Evolutionary conservation across 2,329 filamentous ascomycete species (phyloP), one percentile per base, ranked within the genome.

Genomic region (Microcera coccophila): DNA sequence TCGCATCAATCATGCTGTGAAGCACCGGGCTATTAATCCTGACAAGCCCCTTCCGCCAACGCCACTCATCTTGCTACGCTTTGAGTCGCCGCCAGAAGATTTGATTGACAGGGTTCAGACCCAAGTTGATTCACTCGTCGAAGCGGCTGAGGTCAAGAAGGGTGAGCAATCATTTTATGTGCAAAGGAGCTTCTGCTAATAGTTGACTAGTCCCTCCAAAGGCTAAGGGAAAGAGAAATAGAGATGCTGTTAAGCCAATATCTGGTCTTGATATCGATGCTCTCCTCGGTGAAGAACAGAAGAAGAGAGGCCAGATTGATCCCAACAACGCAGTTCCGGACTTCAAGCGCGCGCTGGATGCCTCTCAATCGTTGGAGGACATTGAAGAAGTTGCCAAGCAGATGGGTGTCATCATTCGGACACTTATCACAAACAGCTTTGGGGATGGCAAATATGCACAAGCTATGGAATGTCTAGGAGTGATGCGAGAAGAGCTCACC

Each of bases 251-350:
- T 45, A 91, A 91, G 56, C 93, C 93, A 0, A 78, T 95, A 8
- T 97, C 91, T 0, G 90, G 90, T 16, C 82, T 98, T 31, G 87
- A 97, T 56, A 78, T 97, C 29, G 85, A 90, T 46, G 82, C 81
- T 4, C 78, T 97, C 3, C 80, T 97, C n/a, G 76, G 78, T 35
- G 78, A 74, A 36, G 68, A 68, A 20, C 66, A 65, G 47, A 69
- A 67, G 42, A n/a, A n/a, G n/a, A n/a, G n/a, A n/a, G 57, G 52
- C 4, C 52, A 52, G n/a, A 73, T 82, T 17, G 71, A 72, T 2
- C 62, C 77, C 0, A 76, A 84, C 9, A 97, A 97, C 50, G 81
- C 90, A 1, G 81, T 97, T 4, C 90, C 93, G 0, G 87, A 91
- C 46, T 96, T 95, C 77, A 94, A 90, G 61, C 88, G 89, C 62